These are phyloP conservation scores for Linum trigynum DNA, from an alignment of 345 rosid genomes.

Conservation along the genomic window DNA sequence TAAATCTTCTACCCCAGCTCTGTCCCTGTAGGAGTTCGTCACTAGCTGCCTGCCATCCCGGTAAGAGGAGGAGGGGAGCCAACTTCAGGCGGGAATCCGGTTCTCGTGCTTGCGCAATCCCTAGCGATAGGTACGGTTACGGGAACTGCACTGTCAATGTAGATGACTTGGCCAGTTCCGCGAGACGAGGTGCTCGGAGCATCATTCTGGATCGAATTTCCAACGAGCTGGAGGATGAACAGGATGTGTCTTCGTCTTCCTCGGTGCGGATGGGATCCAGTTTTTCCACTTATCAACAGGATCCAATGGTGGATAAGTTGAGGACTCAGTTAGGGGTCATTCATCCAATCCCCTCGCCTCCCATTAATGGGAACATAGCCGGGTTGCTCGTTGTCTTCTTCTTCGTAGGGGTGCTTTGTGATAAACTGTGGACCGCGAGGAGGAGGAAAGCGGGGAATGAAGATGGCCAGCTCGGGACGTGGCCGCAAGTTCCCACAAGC, in stretches of 20 bases:
- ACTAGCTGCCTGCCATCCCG: neutral
- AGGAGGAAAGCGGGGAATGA: slow-evolving; percentile 30
- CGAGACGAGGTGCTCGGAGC: slow-evolving; percentile 27
- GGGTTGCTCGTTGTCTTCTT: slow-evolving; percentile 76
- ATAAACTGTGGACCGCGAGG: slow-evolving; percentile 73
- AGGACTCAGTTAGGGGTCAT: slow-evolving; percentile 80
- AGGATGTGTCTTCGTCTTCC: slow-evolving; percentile 22
- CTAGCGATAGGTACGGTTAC: slow-evolving; percentile 13
- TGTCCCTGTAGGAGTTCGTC: neutral
- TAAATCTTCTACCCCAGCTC: neutral
- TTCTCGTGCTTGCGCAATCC: slow-evolving; percentile 32
- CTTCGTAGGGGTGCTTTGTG: slow-evolving; percentile 87
- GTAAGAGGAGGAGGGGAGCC: slow-evolving; percentile 14
- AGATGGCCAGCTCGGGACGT: slow-evolving; percentile 30
- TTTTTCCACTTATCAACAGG: slow-evolving; percentile 59
- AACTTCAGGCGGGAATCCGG: slow-evolving; percentile 16
- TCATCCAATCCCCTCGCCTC: slow-evolving; percentile 89
- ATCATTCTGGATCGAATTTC: slow-evolving; percentile 36
- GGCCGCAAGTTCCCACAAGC: slow-evolving; percentile 89
- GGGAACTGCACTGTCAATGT: slow-evolving; percentile 15
- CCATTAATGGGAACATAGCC: slow-evolving; percentile 50
- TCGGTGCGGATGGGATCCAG: slow-evolving; percentile 34
- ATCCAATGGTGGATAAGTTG: slow-evolving; percentile 80
- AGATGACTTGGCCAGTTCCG: slow-evolving; percentile 22
- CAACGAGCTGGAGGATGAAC: slow-evolving; percentile 37